These are phyloP conservation scores for Wickerhamomyces ciferrii DNA, from an alignment of 805 yeast species.

Conservation along the genomic window DNA sequence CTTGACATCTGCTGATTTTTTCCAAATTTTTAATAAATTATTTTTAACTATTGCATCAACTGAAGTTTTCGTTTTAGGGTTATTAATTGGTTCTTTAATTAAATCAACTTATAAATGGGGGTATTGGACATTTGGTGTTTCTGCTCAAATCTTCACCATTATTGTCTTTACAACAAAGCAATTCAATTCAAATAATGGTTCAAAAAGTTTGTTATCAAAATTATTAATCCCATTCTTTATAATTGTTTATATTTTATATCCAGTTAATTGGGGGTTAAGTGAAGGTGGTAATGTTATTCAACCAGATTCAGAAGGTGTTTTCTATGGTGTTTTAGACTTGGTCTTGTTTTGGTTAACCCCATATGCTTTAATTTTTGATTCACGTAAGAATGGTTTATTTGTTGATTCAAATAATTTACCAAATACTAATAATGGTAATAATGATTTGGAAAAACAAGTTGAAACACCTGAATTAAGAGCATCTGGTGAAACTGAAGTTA, in stretches of 20 bases:
- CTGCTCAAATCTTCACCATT: constrained; percentile 36
- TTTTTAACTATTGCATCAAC: constrained; percentile 37
- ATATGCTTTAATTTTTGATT: constrained; percentile 8
- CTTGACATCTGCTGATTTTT: constrained; percentile 8
- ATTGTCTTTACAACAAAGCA: neutral
- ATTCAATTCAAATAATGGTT: constrained; percentile 5
- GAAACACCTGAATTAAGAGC: constrained; percentile 20
- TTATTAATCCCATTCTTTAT: constrained; percentile 24
- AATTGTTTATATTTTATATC: constrained; percentile 32
- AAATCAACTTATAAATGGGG: constrained; percentile 63
- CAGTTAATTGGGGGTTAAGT: constrained; percentile 44
- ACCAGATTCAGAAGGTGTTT: constrained; percentile 49
- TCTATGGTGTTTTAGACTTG: constrained; percentile 47
- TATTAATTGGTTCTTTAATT: constrained; percentile 53
- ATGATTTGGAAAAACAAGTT: constrained; percentile 1
- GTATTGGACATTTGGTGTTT: constrained; percentile 51
- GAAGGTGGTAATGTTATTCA: constrained; percentile 54
- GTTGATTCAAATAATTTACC: constrained; percentile 6
- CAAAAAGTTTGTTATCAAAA: neutral
- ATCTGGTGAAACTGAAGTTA: constrained; percentile 29
- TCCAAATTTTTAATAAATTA: constrained; percentile 21
- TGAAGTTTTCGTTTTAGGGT: constrained; percentile 45
- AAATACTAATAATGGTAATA: neutral
- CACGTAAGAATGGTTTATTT: constrained; percentile 13
- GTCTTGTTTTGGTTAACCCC: neutral